Conservation (phyloP, 2,329 filamentous ascomycete species). For the Geosmithia flava region DNA sequence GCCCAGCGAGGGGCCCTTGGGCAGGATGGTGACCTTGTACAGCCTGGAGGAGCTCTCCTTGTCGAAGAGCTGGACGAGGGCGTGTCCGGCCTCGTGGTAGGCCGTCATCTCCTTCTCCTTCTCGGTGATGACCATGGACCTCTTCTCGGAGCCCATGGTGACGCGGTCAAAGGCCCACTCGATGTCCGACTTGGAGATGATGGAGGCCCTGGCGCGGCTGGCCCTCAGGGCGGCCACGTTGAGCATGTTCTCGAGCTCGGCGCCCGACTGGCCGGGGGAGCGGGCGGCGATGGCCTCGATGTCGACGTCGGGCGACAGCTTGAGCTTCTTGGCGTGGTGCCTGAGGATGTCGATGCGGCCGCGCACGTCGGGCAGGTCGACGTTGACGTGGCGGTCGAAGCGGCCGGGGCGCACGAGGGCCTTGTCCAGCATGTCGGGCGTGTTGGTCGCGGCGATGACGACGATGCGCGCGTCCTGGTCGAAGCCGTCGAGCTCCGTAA, state of each 20-base stretch:
- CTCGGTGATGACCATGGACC: constrained; percentile 77
- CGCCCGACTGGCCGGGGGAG: constrained; percentile 85
- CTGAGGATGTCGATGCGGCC: constrained; percentile 87
- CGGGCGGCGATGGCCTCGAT: constrained; percentile 72
- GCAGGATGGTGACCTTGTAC: constrained; percentile 96
- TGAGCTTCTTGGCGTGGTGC: constrained; percentile 88
- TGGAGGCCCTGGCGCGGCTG: constrained; percentile 69
- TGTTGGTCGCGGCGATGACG: constrained; percentile 92
- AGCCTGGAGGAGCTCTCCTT: constrained; percentile 60
- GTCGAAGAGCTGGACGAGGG: constrained; percentile 75
- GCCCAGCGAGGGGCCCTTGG: constrained; percentile 74
- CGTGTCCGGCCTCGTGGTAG: constrained; percentile 92
- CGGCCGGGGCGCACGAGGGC: constrained; percentile 87
- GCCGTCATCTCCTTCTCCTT: constrained; percentile 95
- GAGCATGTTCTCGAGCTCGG: constrained; percentile 90
- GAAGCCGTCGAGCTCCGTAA: constrained; percentile 95
- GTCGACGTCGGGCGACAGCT: constrained; percentile 69
- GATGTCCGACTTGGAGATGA: constrained; percentile 69
- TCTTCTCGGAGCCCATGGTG: constrained; percentile 89
- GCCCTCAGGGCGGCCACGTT: constrained; percentile 93
- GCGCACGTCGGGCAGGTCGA: constrained; percentile 82
- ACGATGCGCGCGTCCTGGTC: constrained; percentile 91
- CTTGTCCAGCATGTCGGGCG: constrained; percentile 88
- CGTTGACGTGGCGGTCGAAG: constrained; percentile 86
- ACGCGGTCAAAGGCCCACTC: constrained; percentile 99